Conservation (phyloP, 2,329 filamentous ascomycete genomes). For the Paecilomyces fulvus region DNA sequence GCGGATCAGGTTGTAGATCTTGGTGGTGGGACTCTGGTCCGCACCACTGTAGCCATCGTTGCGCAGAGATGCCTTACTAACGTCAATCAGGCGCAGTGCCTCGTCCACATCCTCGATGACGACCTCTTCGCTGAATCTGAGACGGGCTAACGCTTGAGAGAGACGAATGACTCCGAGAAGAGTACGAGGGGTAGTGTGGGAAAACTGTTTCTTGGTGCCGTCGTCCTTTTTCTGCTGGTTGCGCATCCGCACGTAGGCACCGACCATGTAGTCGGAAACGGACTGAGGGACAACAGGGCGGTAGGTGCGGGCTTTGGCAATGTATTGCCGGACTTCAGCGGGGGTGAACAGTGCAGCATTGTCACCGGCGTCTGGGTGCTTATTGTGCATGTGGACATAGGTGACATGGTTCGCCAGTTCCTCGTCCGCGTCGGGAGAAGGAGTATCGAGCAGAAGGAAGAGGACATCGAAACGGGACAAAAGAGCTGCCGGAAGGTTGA, state of each 20-base stretch:
- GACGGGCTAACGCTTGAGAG: conserved; percentile 82
- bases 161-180: conserved; percentile 87
- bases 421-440: conserved; percentile 79
- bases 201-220: conserved; percentile 82
- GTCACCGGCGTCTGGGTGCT: conserved; percentile 69
- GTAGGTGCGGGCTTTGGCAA: conserved; percentile 84
- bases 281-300: conserved; percentile 75
- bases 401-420: conserved; percentile 93
- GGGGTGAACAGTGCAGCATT: conserved; percentile 74
- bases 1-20: conserved; percentile 93
- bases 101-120: conserved; percentile 93
- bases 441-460: conserved; percentile 93
- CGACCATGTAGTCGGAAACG: conserved; percentile 93
- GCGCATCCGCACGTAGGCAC: conserved; percentile 90
- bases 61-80: conserved; percentile 85
- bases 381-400: conserved; percentile 93
- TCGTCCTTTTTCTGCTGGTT: conserved; percentile 89
- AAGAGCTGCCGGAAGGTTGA: conserved; percentile 94
- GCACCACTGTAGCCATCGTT: conserved; percentile 56
- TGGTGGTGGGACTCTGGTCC: conserved; percentile 72
- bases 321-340: conserved; percentile 89
- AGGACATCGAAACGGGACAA: conserved; percentile 95
- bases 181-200: conserved; percentile 88
- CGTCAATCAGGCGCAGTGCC: conserved; percentile 80
- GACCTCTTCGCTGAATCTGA: conserved; percentile 79